Conservation (phyloP, 345 rosid genomes). For the Boechera retrofracta region DNA sequence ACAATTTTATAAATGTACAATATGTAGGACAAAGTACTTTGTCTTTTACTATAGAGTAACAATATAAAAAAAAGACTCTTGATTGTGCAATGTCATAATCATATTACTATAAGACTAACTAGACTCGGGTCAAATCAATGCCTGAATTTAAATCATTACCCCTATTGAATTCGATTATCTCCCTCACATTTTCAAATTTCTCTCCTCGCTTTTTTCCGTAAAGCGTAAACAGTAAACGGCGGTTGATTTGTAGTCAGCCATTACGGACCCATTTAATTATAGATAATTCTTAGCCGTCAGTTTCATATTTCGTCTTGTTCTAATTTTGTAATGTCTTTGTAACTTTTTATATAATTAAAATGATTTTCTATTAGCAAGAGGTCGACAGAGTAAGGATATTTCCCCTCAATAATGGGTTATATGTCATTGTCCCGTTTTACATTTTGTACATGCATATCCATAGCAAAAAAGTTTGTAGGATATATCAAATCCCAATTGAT, state of each 20-base stretch:
- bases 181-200: slow-evolving; percentile 18
- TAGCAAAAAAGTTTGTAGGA: neutral
- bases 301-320: slow-evolving; percentile 30
- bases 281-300: slow-evolving; percentile 14
- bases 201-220: slow-evolving; percentile 14
- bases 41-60: neutral
- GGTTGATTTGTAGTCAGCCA: slow-evolving; percentile 31
- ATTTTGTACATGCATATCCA: slow-evolving; percentile 27
- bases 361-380: slow-evolving; percentile 11
- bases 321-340: slow-evolving; percentile 1
- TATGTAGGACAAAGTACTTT: slow-evolving; percentile 29
- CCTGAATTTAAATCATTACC: slow-evolving; percentile 42
- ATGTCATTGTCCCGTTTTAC: slow-evolving; percentile 39
- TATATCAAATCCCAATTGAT: no score
- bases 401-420: slow-evolving; percentile 31
- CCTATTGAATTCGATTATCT: slow-evolving; percentile 24
- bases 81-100: slow-evolving; percentile 33
- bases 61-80: neutral
- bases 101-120: slow-evolving; percentile 34
- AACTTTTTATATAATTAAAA: slow-evolving; percentile 4
- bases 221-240: slow-evolving; percentile 37
- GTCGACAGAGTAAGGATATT: slow-evolving; percentile 30
- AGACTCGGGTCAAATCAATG: slow-evolving; percentile 32
- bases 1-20: neutral
- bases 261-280: slow-evolving; percentile 28